Percentiles rank a stretch among this genome's conserved stretches.
phyloP scores from a whole-genome alignment of 2,329 filamentous ascomycete genomes.

The Akanthomyces uredinophilus region DNA sequence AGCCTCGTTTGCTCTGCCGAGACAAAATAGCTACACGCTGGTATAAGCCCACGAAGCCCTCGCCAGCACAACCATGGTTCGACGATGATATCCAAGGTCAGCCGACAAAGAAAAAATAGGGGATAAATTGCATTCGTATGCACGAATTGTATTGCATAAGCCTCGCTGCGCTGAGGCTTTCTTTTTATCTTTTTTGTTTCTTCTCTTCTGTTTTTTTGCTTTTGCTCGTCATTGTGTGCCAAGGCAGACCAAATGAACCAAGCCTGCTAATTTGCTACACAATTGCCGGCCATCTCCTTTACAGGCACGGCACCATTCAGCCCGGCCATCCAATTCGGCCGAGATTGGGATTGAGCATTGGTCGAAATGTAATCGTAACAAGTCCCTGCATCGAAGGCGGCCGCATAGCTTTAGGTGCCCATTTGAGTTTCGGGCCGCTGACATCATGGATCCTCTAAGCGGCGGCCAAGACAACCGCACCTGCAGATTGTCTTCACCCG shows the following conservation, averaged over 20 bases:
- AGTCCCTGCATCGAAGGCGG: not conserved
- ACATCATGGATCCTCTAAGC: slow-evolving; percentile 17
- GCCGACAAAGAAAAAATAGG: not conserved
- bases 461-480: not conserved
- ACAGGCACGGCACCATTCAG: not conserved
- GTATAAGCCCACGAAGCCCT: no score
- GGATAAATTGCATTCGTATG: not conserved
- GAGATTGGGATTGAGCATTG: not conserved
- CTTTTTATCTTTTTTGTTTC: not conserved
- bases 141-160: not conserved
- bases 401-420: not conserved
- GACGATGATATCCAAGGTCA: not conserved
- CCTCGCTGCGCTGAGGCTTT: not conserved
- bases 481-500: not conserved
- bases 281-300: not conserved
- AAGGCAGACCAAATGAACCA: not conserved
- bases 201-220: not conserved
- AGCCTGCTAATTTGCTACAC: not conserved
- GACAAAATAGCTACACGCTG: not conserved
- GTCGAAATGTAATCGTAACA: not conserved
- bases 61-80: not conserved
- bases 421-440: slow-evolving; percentile 4
- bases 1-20: not conserved
- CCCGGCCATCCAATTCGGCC: no score
- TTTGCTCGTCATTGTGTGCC: not conserved